phyloP scores from a whole-genome alignment of 345 rosid genomes.

The Hibiscus trionum region DNA sequence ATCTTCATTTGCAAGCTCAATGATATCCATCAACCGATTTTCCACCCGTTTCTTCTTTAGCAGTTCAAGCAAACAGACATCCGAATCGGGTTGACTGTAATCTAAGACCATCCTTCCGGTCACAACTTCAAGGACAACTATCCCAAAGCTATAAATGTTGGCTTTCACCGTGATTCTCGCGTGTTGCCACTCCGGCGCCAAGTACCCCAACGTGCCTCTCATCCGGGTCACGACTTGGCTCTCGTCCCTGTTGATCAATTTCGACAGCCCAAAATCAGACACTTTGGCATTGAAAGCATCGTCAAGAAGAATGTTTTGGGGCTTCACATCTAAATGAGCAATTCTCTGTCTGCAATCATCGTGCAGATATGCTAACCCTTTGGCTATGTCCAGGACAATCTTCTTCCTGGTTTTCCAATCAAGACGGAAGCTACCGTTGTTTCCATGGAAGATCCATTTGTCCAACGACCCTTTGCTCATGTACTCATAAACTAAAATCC shows the following conservation, averaged over 20 bases:
- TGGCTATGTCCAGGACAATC: background rate
- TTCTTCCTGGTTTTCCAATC: background rate
- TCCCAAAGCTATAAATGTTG: background rate
- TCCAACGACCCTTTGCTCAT: constrained; percentile 8
- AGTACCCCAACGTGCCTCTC: background rate
- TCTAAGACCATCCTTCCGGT: background rate
- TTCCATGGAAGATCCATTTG: background rate
- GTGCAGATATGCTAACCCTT: constrained; percentile 5
- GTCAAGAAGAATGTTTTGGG: constrained; percentile 5
- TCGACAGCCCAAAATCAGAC: constrained; percentile 7
- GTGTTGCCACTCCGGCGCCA: constrained; percentile 7
- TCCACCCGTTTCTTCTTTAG: background rate
- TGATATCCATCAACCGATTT: background rate
- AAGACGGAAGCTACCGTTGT: background rate
- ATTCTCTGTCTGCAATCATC: background rate
- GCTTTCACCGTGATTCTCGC: background rate
- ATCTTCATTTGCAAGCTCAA: background rate
- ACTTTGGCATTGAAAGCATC: background rate
- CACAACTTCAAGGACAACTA: background rate
- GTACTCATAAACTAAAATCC: background rate
- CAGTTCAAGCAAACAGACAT: background rate
- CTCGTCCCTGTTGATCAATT: background rate
- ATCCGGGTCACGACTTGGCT: background rate
- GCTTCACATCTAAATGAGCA: constrained; percentile 4
- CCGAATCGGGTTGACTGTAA: background rate